Evolutionary conservation across 495 filamentous ascomycete genomes (phyloP), one percentile per base, ranked within the genome.

Genomic region (Pyrenopolyporus hunteri): DNA sequence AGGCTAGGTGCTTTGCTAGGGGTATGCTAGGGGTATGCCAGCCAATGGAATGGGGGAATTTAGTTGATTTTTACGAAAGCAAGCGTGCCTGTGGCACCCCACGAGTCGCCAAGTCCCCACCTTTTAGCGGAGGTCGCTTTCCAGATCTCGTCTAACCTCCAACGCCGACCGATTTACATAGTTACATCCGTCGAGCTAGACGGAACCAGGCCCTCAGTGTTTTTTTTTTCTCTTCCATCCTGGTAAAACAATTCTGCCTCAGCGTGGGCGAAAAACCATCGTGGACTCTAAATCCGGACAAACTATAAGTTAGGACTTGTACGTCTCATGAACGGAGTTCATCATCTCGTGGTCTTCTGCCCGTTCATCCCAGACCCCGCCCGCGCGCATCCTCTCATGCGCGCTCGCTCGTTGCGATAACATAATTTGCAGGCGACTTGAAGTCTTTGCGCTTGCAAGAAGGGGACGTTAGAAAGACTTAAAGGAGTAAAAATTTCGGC

Each of bases 371-470:
- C 13, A 35, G 6, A 43, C 19, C 37, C 7, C 29, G 6, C 16
- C 19, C 16, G 37, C 31, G 57, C 31, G 33, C 35, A 47, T 63
- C 40, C 7, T 16, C 48, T 20, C 10, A 58, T 63, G 59, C 32
- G 64, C 43, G 35, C 33, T 23, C 22, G 25, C 6, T n/a, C 35
- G 23, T 57, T 17, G 61, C 64, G 57, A 52, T 70, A 70, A 68
- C 73, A 74, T 66, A 46, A 44, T 61, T 57, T 59, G 75, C 78
- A 78, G 67, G 80, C 81, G 81, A 83, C 81, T 83, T 83, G 63
- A 72, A 80, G 81, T 83, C 81, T 83, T 83, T 83, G 81, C 81
- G 81, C 79, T 83, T 80, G 77, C 74, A 79, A 47, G 58, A 68
- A 47, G 71, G 77, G 75, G 73, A 70, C 69, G 70, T 68, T 63